Conservation (phyloP, 192 early-diverging fungal species). For the Mortierella antarctica region DNA sequence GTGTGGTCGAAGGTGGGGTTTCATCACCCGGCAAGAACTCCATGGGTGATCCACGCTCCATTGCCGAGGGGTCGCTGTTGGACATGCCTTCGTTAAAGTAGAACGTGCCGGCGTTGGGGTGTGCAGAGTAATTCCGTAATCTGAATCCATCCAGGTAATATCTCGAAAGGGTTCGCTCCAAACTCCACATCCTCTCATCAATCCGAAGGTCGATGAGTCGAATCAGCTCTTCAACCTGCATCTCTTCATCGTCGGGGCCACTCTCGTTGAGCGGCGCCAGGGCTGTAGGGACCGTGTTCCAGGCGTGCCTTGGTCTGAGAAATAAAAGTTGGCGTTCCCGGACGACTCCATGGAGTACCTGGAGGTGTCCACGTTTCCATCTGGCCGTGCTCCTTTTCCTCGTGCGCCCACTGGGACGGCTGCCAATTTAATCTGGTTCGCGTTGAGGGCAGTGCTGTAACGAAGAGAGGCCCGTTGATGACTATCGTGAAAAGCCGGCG, state of each 20-base stretch:
- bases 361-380: neutral
- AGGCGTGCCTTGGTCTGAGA: slow-evolving; percentile 38
- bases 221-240: slow-evolving; percentile 41
- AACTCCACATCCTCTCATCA: slow-evolving; percentile 50
- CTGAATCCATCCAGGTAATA: slow-evolving; percentile 50
- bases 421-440: neutral
- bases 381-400: neutral
- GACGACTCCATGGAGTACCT: slow-evolving; percentile 22
- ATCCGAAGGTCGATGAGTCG: slow-evolving; percentile 46
- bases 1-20: neutral
- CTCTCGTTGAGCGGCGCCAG: slow-evolving; percentile 21
- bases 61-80: neutral
- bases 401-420: neutral
- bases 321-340: slow-evolving; percentile 26
- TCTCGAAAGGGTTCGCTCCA: slow-evolving; percentile 37
- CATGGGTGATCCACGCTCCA: neutral
- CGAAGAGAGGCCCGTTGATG: slow-evolving; percentile 1
- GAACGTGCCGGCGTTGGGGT: neutral
- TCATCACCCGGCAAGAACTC: slow-evolving; percentile 6
- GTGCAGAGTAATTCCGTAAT: slow-evolving; percentile 35
- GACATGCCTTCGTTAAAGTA: neutral
- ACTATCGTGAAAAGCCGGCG: slow-evolving; percentile 4
- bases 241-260: slow-evolving; percentile 13
- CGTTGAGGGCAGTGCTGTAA: slow-evolving; percentile 21
- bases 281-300: slow-evolving; percentile 23